A percentile compares a stretch with the other conserved stretches of the same genome.
Evolutionary conservation across 1,284 basidiomycete species (phyloP).

Genomic region (Golubevia pallescens): DNA sequence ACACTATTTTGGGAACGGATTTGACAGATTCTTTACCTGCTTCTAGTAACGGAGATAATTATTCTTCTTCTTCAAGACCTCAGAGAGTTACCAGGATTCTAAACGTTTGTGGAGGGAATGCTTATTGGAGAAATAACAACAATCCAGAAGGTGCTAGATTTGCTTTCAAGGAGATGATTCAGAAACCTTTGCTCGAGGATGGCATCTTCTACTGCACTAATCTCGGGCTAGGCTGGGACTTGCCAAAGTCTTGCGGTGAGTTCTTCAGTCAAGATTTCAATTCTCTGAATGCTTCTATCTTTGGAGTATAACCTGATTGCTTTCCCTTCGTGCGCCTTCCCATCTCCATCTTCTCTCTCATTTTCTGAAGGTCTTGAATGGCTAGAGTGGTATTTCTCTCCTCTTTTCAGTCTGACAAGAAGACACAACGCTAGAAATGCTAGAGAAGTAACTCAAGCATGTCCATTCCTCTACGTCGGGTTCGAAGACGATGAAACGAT

Average conservation of each 20-base stretch:
- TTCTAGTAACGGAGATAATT: slow-evolving; percentile 15
- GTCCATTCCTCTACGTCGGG: slow-evolving; percentile 30
- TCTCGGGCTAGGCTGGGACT: slow-evolving; percentile 40
- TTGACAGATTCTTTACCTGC: not conserved
- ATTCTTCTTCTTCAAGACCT: slow-evolving; percentile 10
- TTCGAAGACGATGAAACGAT: slow-evolving; percentile 47
- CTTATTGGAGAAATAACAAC: slow-evolving; percentile 30
- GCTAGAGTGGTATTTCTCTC: slow-evolving; percentile 42
- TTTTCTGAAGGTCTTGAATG: slow-evolving; percentile 24
- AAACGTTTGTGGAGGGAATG: slow-evolving; percentile 45
- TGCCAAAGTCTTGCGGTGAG: slow-evolving; percentile 15
- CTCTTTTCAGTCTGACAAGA: slow-evolving; percentile 36
- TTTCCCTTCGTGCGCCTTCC: no score
- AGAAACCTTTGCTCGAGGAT: slow-evolving; percentile 35
- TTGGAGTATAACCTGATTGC: no score
- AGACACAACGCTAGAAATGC: slow-evolving; percentile 27
- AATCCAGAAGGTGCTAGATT: slow-evolving; percentile 31
- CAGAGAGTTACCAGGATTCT: slow-evolving; percentile 14
- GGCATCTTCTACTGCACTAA: slow-evolving; percentile 32
- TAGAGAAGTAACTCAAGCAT: slow-evolving; percentile 14
- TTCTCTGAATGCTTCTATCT: no score
- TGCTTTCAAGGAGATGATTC: slow-evolving; percentile 33
- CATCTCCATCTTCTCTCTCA: no score
- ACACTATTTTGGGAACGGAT: not conserved
- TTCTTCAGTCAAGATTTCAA: no score